phyloP scores from a whole-genome alignment of 345 rosid species.

The Gossypium herbaceum region DNA sequence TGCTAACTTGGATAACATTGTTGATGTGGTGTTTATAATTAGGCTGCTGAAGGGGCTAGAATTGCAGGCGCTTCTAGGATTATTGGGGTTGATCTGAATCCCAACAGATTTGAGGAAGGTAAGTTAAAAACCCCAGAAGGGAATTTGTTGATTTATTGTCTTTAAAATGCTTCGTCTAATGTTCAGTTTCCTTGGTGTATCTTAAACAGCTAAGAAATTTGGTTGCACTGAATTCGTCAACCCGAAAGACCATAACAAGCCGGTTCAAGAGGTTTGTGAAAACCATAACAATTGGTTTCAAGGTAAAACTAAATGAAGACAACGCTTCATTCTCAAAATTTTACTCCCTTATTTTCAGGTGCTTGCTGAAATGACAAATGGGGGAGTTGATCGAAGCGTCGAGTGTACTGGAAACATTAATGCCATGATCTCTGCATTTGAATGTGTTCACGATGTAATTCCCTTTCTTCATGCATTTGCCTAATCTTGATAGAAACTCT shows the following conservation, averaged over 20 bases:
- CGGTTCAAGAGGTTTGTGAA: conserved; percentile 22
- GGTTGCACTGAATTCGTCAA: conserved; percentile 44
- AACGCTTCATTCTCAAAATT: neutral
- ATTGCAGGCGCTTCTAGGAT: conserved; percentile 41
- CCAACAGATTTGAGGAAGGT: conserved; percentile 26
- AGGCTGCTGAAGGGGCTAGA: conserved; percentile 39
- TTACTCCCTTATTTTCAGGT: conserved; percentile 22
- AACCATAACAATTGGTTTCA: neutral
- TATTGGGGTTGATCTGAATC: conserved; percentile 39
- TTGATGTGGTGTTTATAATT: neutral
- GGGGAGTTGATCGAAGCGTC: conserved; percentile 45
- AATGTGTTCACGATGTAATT: conserved; percentile 49
- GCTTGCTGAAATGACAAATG: conserved; percentile 35
- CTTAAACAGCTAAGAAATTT: conserved; percentile 29
- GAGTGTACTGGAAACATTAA: conserved; percentile 38
- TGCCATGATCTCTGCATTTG: conserved; percentile 52
- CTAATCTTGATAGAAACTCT: neutral
- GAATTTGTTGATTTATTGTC: neutral
- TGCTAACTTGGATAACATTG: neutral
- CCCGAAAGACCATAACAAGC: conserved; percentile 37
- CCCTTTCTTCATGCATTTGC: neutral
- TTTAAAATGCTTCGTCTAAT: neutral
- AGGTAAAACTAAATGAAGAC: neutral
- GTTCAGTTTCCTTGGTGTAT: too few species aligned
- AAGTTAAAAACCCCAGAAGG: neutral